Evolutionary conservation across 441 rosid genomes (phyloP), one percentile per base, ranked within the genome.

Genomic region (Hypseocharis bilobata): DNA sequence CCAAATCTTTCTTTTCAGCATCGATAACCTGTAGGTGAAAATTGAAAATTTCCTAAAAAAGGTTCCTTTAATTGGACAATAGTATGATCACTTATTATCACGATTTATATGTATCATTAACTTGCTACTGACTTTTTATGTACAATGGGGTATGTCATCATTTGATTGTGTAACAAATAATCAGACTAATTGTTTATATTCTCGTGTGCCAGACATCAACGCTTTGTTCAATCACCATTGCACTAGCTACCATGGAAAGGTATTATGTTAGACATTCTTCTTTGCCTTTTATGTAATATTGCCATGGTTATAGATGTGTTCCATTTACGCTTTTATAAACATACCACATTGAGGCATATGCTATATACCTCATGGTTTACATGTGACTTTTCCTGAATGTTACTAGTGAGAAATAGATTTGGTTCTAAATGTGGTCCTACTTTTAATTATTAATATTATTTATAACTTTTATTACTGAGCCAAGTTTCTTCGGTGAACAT

Each of bases 171-270:
- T 10, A 20, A 8, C 28, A 36, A 38, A 20, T 22, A n/a, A 58
- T 40, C 58, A 49, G 22, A 56, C 25, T 7, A 67, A 40, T 60
- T 6, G 42, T 19, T n/a, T 25, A 13, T 26, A 3, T 55, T 25
- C 34, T 55, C 14, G 25, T 51, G 20, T 73, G 73, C 58, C 91
- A 92, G 98, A 89, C 62, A 85, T 92, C 73, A 89, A 84, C 78
- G 83, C 83, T 55, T 78, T 85, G 66, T 92, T 88, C 81, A 89
- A 77, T 82, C 86, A 63, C 68, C 82, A 75, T 29, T 89, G 91
- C 65, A 44, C 77, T 52, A 92, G 88, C 78, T 84, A 89, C 70
- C 71, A 76, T 76, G 98, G 98, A 76, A 92, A 89, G 92, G 98
- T 92, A 60, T n/a, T n/a, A 3, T 81, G 64, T 68, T 25, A 19